Base-by-base conservation (phyloP, 2,329 filamentous ascomycete genomes). In the Pseudopyricularia cyperi region DNA sequence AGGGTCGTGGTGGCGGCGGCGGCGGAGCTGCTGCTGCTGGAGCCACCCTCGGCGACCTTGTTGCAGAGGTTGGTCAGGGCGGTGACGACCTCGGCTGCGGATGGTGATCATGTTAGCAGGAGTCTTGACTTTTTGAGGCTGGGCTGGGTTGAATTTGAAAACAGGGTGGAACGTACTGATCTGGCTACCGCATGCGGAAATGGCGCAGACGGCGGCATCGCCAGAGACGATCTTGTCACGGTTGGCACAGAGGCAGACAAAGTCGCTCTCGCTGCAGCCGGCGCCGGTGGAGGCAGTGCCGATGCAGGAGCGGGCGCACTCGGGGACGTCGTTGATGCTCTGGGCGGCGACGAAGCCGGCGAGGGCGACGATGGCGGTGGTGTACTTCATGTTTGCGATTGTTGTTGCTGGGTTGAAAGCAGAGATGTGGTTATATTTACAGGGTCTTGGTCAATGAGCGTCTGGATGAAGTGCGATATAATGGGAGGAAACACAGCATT, bases 61-160 rank as follows among this genome's bases (percentile, higher is more conserved):
- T 72, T 68, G 26, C 87, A 78, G 52, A 95, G 84, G 46, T 68
- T 74, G 9, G 76, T 65, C 0, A 80, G 81, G 0, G 76, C 71
- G 1, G 68, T 57, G 48, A 62, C 55, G 53, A 62, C 60, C 35
- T 61, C 8, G 52, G 49, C 59, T 61, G 17, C 34, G 7, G 9
- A 17, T 14, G 28, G 49, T 12, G 2, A 30, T 19, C 2, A 24
- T 15, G 17, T 34, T 19, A 19, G 37, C 24, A 15, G 19, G 24
- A 14, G 7, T 19, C 14, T 52, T 54, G 51, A 51, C 52, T 30
- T 30, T 30, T 52, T 42, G 35, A 6, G 12, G 12, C 49, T n/a
- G 15, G 9, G 33, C 17, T 26, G 8, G 28, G 15, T n/a, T 12
- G 19, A 39, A 9, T 24, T 7, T 32, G 30, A 7, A 15, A 2